Base-by-base conservation (phyloP, 2,329 filamentous ascomycete species). In the Stagonosporopsis cucurbitacearum region DNA sequence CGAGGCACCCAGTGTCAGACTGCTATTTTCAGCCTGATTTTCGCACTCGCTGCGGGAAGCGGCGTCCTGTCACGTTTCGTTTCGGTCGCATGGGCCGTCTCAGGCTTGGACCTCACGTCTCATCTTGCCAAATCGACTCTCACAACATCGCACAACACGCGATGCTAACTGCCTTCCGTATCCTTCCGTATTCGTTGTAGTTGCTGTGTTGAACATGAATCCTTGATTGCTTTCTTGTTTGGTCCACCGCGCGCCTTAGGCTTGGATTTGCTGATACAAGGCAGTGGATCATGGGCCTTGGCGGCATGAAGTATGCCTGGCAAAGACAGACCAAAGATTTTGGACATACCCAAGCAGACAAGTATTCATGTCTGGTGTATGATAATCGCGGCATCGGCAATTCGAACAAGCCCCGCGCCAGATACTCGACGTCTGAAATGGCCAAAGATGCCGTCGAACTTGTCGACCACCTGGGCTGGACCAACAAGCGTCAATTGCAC, bases 301-400 rank as follows among this genome's bases (percentile, higher is more conserved):
- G 88, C 33, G 87, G 87, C 52, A 82, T 82, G 67, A 84, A 82
- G 71, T 81, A 85, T 39, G 83, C 86, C 52, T 96, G 90, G 90
- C 91, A 96, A 79, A 86, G 90, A 49, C 92, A 96, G 72, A 95
- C 88, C 9, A 85, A 88, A 63, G 83, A 91, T 77, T 94, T 96
- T 70, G 91, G 90, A 47, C 92, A 96, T 77, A 80, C 86, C 46
- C 81, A 86, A 57, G 82, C 80, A 42, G 79, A 86, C 57, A 79
- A 82, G 62, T 96, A 92, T 78, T 88, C 89, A 0, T 88, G 87
- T 51, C 82, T 96, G 6, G 77, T 95, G 52, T 80, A 92, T 62
- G 92, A 96, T 79, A 96, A 96, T 77, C 86, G 92, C 64, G 92
- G 92, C 60, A 89, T 96, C 70, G 92, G 92, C 53, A 83, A 84